Evolutionary conservation across 1,139 yeast species (phyloP), one percentile per base, ranked within the genome.

Genomic region (Blastobotrys aristatus): DNA sequence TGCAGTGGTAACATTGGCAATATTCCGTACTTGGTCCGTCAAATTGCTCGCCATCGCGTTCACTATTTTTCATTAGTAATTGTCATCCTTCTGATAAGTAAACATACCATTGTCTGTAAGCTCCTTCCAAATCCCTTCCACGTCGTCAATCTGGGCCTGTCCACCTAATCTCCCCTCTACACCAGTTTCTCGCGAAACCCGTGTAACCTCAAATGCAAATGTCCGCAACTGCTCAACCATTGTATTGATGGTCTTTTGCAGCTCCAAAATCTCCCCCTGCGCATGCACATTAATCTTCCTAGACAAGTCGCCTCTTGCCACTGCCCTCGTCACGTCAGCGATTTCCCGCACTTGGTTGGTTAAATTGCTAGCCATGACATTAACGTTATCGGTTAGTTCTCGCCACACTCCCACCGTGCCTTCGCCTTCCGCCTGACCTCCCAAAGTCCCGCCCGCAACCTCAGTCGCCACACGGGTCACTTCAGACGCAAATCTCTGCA

Each of bases 161-260:
- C 95, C 95, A 42, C 95, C 95, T 50, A 86, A 72, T 32, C 87
- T 76, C 55, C 95, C 95, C 57, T 85, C 84, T 26, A 87, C 95
- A 61, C 95, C 95, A 22, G 89, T 89, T 69, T 86, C 95, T 55
- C 95, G 75, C 3, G 95, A 95, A 27, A 86, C 94, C 53, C 89
- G 78, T 2, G 94, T 84, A 34, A 86, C 95, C 66, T 86, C 95
- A 57, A 85, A 83, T 1, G 95, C 95, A 71, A 86, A 86, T 18
- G 87, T 84, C 62, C 94, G 76, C 57, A 86, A 76, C 65, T 86
- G 94, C 63, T 86, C 95, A 70, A 85, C 95, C 96, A 84, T 86
- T 52, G 87, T 77, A 61, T 84, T 84, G 58, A 84, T 84, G 4
- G 92, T 84, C 71, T 81, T 82, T 64, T 84, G 92, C 53, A 84